phyloP scores from a whole-genome alignment of 2,329 filamentous ascomycete species.

The Pezicula carpinea region DNA sequence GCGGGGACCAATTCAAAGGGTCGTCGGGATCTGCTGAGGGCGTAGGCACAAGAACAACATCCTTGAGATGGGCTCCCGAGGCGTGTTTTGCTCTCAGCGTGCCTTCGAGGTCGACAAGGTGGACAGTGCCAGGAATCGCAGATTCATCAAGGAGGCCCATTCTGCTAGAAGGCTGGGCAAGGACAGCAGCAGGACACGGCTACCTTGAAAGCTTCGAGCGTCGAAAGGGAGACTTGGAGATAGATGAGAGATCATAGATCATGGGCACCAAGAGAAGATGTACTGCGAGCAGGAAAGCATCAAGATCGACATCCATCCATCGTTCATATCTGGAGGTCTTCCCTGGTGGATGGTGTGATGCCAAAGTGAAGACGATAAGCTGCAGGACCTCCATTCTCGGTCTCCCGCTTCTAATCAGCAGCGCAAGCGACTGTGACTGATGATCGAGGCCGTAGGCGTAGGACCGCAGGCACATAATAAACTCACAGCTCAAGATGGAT shows the following conservation, averaged over 20 bases:
- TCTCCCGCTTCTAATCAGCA: too few species aligned
- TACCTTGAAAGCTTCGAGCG: too few species aligned
- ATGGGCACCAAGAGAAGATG: too few species aligned
- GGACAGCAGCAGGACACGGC: neutral
- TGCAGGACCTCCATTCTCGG: too few species aligned
- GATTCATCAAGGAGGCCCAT: conserved; percentile 4
- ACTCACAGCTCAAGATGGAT: too few species aligned
- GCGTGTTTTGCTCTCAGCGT: conserved; percentile 18
- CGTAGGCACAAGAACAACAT: conserved; percentile 27
- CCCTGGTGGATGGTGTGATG: too few species aligned
- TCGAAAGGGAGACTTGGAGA: too few species aligned
- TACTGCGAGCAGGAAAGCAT: too few species aligned
- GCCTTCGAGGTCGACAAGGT: conserved; percentile 27
- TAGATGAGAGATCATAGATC: too few species aligned
- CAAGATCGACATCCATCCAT: too few species aligned
- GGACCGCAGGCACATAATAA: neutral
- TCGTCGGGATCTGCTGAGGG: conserved; percentile 34
- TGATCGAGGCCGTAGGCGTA: neutral
- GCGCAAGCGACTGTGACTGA: neutral
- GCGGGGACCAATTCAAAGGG: conserved; percentile 33
- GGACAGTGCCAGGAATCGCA: conserved; percentile 26
- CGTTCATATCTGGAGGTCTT: too few species aligned
- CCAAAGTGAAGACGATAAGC: too few species aligned
- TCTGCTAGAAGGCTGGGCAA: neutral
- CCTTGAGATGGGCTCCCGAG: conserved; percentile 18